phyloP scores from a whole-genome alignment of 73 alveolate species.

The Urostyla sp. region DNA sequence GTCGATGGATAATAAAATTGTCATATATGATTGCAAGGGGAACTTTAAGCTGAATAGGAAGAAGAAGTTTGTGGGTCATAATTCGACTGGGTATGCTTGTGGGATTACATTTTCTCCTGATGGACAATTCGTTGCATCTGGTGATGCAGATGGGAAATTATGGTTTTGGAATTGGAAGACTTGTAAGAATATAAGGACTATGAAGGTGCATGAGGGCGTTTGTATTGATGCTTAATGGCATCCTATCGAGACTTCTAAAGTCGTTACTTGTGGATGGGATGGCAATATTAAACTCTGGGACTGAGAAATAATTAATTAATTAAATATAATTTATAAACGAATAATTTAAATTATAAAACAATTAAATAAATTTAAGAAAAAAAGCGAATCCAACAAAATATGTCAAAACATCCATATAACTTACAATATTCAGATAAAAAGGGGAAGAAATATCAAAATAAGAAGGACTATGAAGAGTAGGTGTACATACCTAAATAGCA shows the following conservation, averaged over 20 bases:
- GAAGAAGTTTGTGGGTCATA: slow-evolving; percentile 96
- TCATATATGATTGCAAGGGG: slow-evolving; percentile 95
- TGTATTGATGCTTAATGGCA: slow-evolving; percentile 98
- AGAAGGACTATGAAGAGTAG: too few species aligned
- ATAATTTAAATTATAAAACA: not conserved
- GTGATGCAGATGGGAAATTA: slow-evolving; percentile 97
- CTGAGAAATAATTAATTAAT: slow-evolving; percentile 54
- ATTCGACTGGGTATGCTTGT: slow-evolving; percentile 96
- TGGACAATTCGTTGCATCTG: slow-evolving; percentile 96
- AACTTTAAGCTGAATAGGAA: slow-evolving; percentile 94
- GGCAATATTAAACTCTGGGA: slow-evolving; percentile 98
- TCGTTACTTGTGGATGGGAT: slow-evolving; percentile 99
- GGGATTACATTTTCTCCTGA: slow-evolving; percentile 95
- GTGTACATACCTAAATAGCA: too few species aligned
- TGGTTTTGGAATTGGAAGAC: slow-evolving; percentile 99
- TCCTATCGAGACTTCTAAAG: slow-evolving; percentile 94
- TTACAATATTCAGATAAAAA: too few species aligned
- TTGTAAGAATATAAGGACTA: slow-evolving; percentile 90
- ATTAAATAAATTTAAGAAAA: not conserved
- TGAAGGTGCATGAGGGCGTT: slow-evolving; percentile 95
- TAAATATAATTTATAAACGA: not conserved
- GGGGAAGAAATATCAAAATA: too few species aligned
- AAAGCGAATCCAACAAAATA: too few species aligned
- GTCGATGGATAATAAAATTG: slow-evolving; percentile 95
- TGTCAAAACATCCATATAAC: too few species aligned